Evolutionary conservation across 1,284 basidiomycete genomes (phyloP).

Genomic region (Wallemia mellicola): DNA sequence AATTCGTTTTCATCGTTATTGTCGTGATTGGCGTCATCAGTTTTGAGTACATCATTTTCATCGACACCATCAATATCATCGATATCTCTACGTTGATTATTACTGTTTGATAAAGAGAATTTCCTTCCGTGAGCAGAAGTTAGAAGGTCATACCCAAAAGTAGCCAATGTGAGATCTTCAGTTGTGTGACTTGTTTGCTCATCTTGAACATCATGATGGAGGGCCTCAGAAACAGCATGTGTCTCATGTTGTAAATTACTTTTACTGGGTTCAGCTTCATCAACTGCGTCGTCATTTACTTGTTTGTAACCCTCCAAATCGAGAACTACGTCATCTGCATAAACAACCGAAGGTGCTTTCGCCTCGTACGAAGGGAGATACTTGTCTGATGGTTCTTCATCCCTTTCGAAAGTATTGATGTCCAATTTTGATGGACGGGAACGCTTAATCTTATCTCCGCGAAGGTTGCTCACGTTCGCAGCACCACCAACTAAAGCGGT

Average conservation of each 20-base stretch:
- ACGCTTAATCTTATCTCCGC: not conserved
- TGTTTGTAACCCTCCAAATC: constrained; percentile 20
- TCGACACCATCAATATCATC: not conserved
- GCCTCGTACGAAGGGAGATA: constrained; percentile 23
- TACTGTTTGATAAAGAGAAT: not conserved
- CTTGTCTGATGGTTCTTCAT: constrained; percentile 21
- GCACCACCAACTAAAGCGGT: constrained; percentile 13
- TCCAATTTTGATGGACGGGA: not conserved
- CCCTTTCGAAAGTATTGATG: constrained; percentile 1
- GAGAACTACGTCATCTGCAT: constrained; percentile 28
- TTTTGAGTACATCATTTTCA: not conserved
- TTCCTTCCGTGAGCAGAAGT: constrained; percentile 5
- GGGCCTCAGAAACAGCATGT: constrained; percentile 4
- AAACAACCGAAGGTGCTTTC: constrained; percentile 32
- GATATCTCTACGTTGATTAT: not conserved
- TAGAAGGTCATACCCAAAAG: constrained; percentile 10
- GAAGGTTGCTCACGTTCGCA: constrained; percentile 11
- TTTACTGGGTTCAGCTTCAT: not conserved
- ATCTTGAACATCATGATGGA: constrained; percentile 3
- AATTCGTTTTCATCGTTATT: not conserved
- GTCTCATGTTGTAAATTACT: not conserved
- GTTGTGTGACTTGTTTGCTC: not conserved
- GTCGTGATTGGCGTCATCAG: not conserved
- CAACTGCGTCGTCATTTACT: constrained; percentile 9
- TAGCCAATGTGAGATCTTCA: constrained; percentile 2